Percentiles rank a stretch among this genome's conserved stretches.
These are phyloP conservation scores for Podospora australis DNA, from an alignment of 495 filamentous ascomycete species.

Conservation along the genomic window DNA sequence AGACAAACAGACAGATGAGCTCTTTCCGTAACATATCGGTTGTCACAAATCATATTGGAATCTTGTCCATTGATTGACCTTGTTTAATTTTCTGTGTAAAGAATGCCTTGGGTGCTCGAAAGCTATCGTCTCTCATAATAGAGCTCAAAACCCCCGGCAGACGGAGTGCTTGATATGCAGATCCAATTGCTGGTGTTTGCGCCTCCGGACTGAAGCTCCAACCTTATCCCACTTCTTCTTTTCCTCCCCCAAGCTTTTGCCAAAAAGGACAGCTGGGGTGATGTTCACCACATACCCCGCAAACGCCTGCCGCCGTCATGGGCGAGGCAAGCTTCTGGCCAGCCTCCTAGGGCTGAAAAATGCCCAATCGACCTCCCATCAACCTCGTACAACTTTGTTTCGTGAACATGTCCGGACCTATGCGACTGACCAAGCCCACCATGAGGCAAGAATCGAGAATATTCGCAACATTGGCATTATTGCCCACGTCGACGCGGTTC, in stretches of 20 bases:
- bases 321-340: conserved; percentile 7
- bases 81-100: too few relatives aligned
- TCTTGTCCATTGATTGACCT: too few relatives aligned
- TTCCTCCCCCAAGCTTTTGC: too few relatives aligned
- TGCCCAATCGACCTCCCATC: conserved; percentile 8
- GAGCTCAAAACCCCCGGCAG: background rate
- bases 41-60: too few relatives aligned
- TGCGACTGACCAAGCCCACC: conserved; percentile 17
- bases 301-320: conserved; percentile 14
- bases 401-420: conserved; percentile 3
- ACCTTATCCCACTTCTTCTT: too few relatives aligned
- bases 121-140: too few relatives aligned
- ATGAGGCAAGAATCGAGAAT: conserved; percentile 32
- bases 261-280: background rate
- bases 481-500: conserved; percentile 96
- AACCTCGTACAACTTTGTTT: background rate
- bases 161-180: conserved; percentile 8
- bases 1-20: too few relatives aligned
- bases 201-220: conserved; percentile 9
- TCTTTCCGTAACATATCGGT: too few relatives aligned
- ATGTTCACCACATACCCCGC: conserved; percentile 15
- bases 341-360: conserved; percentile 10
- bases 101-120: too few relatives aligned
- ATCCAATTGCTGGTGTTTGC: background rate
- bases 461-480: conserved; percentile 98